phyloP scores from a whole-genome alignment of 2,329 filamentous ascomycete genomes.

The Talaromyces sp. region DNA sequence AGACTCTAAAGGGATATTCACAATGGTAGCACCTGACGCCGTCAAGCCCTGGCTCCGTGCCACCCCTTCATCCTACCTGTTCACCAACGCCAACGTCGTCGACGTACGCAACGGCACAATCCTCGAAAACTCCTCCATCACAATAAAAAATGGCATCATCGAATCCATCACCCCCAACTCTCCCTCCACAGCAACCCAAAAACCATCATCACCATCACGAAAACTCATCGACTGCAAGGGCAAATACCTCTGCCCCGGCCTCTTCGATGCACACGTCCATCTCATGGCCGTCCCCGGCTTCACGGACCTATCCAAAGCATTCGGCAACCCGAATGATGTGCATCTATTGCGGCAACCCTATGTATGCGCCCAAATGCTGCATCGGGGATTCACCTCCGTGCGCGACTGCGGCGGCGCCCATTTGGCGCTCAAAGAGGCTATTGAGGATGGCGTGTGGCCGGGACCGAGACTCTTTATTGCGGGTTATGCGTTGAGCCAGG shows the following conservation, averaged over 20 bases:
- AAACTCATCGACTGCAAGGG: constrained; percentile 1
- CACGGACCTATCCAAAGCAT: constrained; percentile 3
- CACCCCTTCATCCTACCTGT: constrained; percentile 7
- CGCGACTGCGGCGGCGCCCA: constrained; percentile 60
- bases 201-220: constrained; percentile 9
- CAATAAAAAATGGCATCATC: constrained; percentile 38
- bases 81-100: constrained; percentile 41
- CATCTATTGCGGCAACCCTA: constrained; percentile 17
- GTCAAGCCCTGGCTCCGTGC: constrained; percentile 16
- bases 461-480: constrained; percentile 59
- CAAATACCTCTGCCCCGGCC: constrained; percentile 45
- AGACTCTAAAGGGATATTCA: not conserved
- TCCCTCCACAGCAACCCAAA: not conserved
- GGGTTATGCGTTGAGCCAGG: constrained; percentile 56
- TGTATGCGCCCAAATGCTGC: constrained; percentile 48
- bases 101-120: constrained; percentile 39
- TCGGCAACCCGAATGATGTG: constrained; percentile 9
- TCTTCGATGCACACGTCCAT: constrained; percentile 56
- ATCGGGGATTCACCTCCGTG: constrained; percentile 58
- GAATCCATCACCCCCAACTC: constrained; percentile 20
- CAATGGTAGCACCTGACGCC: not conserved
- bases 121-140: constrained; percentile 30
- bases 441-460: constrained; percentile 55
- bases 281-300: constrained; percentile 48
- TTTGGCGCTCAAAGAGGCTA: constrained; percentile 53